Conservation (phyloP, 805 yeast species). For the Nakazawaea siamensis region DNA sequence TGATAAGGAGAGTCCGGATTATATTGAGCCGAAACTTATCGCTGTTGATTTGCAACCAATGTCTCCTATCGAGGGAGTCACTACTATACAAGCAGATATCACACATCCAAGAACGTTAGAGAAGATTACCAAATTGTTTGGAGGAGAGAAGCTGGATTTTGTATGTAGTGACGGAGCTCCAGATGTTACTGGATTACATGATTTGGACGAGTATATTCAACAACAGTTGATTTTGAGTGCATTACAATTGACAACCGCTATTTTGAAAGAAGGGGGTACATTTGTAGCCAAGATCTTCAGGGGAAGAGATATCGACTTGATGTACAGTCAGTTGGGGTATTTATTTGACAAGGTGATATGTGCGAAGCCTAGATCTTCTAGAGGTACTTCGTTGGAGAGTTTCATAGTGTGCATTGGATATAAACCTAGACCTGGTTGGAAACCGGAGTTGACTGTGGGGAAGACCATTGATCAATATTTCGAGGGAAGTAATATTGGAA, state of each 20-base stretch:
- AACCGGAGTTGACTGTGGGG: slow-evolving; percentile 45
- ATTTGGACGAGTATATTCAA: slow-evolving; percentile 93
- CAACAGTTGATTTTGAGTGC: slow-evolving; percentile 92
- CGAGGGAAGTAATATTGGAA: slow-evolving; percentile 51
- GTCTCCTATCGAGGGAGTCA: slow-evolving; percentile 92
- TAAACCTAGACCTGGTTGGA: slow-evolving; percentile 78
- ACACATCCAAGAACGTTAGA: slow-evolving; percentile 89
- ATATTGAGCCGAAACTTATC: slow-evolving; percentile 59
- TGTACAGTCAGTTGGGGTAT: slow-evolving; percentile 87
- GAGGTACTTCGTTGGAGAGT: slow-evolving; percentile 92
- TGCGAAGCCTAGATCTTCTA: slow-evolving; percentile 92
- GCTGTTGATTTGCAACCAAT: slow-evolving; percentile 97
- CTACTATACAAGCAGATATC: slow-evolving; percentile 90
- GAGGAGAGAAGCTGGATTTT: slow-evolving; percentile 89
- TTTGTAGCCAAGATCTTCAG: slow-evolving; percentile 96
- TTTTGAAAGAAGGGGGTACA: slow-evolving; percentile 81
- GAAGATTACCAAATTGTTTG: slow-evolving; percentile 71
- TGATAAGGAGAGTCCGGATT: slow-evolving; percentile 21
- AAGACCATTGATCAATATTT: slow-evolving; percentile 77
- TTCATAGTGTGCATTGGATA: slow-evolving; percentile 90
- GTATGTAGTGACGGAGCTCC: slow-evolving; percentile 99
- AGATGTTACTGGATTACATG: slow-evolving; percentile 96
- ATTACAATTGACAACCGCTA: slow-evolving; percentile 81
- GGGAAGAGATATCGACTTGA: slow-evolving; percentile 89
- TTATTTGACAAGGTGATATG: slow-evolving; percentile 83